Conservation (phyloP, 78 protist genomes). For the Dictyostelium firmibasis region DNA sequence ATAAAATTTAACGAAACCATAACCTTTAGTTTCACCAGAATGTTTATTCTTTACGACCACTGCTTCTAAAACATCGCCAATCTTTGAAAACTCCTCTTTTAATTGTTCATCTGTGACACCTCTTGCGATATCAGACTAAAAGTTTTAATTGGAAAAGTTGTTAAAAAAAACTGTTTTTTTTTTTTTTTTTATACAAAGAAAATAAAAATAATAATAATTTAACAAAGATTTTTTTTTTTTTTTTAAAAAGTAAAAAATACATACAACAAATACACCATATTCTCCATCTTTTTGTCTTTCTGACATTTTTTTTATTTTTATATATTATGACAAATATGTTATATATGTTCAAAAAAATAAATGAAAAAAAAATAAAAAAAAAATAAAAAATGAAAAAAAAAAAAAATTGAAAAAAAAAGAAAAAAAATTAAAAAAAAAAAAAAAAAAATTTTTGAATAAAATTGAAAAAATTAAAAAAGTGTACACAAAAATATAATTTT, state of each 20-base stretch:
- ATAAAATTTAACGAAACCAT: conserved; percentile 72
- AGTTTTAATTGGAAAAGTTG: no score
- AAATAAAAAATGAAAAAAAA: neutral
- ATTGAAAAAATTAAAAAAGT: neutral
- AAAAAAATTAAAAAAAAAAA: neutral
- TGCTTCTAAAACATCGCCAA: conserved; percentile 67
- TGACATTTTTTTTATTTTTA: neutral
- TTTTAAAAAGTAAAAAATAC: neutral
- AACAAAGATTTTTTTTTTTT: no score
- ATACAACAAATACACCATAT: conserved; percentile 30
- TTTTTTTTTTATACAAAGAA: no score
- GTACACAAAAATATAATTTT: neutral
- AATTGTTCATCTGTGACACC: conserved; percentile 66
- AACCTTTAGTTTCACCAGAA: conserved; percentile 76
- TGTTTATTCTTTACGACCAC: conserved; percentile 74
- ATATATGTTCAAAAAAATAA: neutral
- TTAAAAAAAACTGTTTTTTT: neutral
- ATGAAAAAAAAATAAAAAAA: neutral
- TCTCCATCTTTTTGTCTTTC: conserved; percentile 2
- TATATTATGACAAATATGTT: neutral
- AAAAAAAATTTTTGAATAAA: neutral
- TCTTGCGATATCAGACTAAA: conserved; percentile 52
- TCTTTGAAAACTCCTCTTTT: conserved; percentile 59
- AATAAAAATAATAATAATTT: no score
- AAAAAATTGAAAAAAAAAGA: neutral